phyloP scores from a whole-genome alignment of 495 filamentous ascomycete species.

The Trichoderma virens region DNA sequence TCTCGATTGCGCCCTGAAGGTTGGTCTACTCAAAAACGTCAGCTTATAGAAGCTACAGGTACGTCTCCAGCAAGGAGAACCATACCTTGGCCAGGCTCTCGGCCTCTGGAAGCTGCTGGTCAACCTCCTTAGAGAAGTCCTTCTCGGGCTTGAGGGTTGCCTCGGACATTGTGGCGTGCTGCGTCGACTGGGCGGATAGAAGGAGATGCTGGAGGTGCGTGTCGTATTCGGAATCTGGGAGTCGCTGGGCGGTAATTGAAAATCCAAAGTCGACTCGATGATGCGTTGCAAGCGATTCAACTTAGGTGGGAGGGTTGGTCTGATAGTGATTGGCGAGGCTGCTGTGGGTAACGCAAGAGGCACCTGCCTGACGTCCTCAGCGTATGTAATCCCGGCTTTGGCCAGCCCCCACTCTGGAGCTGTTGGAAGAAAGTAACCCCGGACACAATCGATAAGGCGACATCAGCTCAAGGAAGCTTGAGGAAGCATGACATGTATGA shows the following conservation, averaged over 20 bases:
- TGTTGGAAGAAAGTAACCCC: conserved; percentile 7
- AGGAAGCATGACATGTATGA: too few relatives aligned
- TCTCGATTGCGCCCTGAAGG: conserved; percentile 81
- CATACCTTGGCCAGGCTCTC: conserved; percentile 78
- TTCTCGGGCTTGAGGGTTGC: conserved; percentile 51
- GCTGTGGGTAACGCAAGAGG: conserved; percentile 9
- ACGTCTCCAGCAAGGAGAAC: background rate
- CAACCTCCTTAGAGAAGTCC: conserved; percentile 81
- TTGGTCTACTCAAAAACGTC: conserved; percentile 48
- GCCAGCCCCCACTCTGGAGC: background rate
- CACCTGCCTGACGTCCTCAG: conserved; percentile 9
- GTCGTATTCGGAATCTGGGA: background rate
- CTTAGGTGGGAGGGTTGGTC: background rate
- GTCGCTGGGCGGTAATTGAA: background rate
- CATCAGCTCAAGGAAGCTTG: background rate
- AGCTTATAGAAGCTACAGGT: conserved; percentile 11
- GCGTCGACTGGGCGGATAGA: background rate
- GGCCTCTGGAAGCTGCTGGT: conserved; percentile 83
- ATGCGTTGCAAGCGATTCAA: background rate
- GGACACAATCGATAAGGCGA: conserved; percentile 4
- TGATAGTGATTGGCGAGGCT: background rate
- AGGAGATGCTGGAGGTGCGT: background rate
- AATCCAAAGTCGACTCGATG: background rate
- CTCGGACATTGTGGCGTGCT: conserved; percentile 35
- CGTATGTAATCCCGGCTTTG: conserved; percentile 6